Percentiles rank a stretch among this genome's conserved stretches.
phyloP scores from a whole-genome alignment of 257 asterid species.

The Primulina huaijiensis region DNA sequence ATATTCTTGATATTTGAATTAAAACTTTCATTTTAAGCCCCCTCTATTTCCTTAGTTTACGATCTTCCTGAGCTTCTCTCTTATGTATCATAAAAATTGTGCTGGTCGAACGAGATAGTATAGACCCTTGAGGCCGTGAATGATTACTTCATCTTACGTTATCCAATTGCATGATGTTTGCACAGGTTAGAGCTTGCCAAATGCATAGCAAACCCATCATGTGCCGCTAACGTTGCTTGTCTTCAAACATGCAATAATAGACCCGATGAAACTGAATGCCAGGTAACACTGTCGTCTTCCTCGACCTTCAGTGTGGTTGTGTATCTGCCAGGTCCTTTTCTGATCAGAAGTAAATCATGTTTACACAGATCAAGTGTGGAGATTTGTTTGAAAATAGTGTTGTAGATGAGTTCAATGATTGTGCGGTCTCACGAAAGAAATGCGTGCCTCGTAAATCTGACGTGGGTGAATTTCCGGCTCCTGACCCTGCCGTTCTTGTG shows the following conservation, averaged over 20 bases:
- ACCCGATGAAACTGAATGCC: conserved; percentile 98
- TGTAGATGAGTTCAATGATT: conserved; percentile 89
- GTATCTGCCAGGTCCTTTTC: background rate
- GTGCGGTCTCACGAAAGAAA: conserved; percentile 96
- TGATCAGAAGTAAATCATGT: conserved; percentile 9
- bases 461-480: conserved; percentile 88
- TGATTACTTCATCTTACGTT: background rate
- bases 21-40: background rate
- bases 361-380: conserved; percentile 83
- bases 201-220: conserved; percentile 86
- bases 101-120: background rate
- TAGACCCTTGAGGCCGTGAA: background rate
- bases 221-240: conserved; percentile 95
- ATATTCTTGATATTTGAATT: too few relatives aligned
- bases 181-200: conserved; percentile 81
- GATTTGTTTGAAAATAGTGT: conserved; percentile 85
- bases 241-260: conserved; percentile 92
- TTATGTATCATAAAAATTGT: background rate
- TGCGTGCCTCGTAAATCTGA: conserved; percentile 97
- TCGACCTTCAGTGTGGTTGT: background rate
- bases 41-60: background rate
- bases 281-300: conserved; percentile 43
- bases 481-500: conserved; percentile 68
- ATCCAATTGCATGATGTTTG: conserved; percentile 19
- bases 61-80: background rate